Evolutionary conservation across 768 basidiomycete genomes (phyloP).

Genomic region (Mycena maculata): DNA sequence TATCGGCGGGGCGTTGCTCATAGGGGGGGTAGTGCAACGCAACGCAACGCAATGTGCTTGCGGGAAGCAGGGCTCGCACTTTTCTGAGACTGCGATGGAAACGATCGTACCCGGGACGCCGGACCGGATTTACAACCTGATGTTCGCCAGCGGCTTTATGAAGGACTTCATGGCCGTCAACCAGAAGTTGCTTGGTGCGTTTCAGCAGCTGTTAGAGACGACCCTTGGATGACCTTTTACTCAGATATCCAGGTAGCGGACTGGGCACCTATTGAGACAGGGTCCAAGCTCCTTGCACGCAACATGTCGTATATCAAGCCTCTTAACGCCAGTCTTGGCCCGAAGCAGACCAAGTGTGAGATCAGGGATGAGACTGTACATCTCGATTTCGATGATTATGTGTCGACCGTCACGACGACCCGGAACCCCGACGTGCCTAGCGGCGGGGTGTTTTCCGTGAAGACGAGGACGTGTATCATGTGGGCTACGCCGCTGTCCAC

Average conservation of each 20-base stretch:
- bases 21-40: slow-evolving; percentile 24
- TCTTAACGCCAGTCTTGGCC: slow-evolving; percentile 86
- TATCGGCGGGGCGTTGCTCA: slow-evolving; percentile 25
- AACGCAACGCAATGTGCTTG: slow-evolving; percentile 80
- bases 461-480: slow-evolving; percentile 94
- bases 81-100: slow-evolving; percentile 80
- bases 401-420: slow-evolving; percentile 89
- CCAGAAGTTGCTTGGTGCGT: slow-evolving; percentile 88
- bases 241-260: slow-evolving; percentile 96
- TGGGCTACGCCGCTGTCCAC: slow-evolving; percentile 89
- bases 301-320: slow-evolving; percentile 99
- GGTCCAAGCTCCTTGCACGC: slow-evolving; percentile 78
- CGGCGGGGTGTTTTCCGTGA: slow-evolving; percentile 92
- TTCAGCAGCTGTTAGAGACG: not conserved
- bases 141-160: slow-evolving; percentile 95
- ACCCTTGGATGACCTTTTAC: not conserved
- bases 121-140: slow-evolving; percentile 94
- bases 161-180: slow-evolving; percentile 93
- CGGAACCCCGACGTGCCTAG: slow-evolving; percentile 95
- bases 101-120: slow-evolving; percentile 88
- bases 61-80: slow-evolving; percentile 76
- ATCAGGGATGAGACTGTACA: slow-evolving; percentile 86
- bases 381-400: slow-evolving; percentile 86
- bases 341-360: slow-evolving; percentile 96
- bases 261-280: slow-evolving; percentile 79